Evolutionary conservation across 345 rosid genomes (phyloP), one percentile per base, ranked within the genome.

Genomic region (Rhodamnia argentea): DNA sequence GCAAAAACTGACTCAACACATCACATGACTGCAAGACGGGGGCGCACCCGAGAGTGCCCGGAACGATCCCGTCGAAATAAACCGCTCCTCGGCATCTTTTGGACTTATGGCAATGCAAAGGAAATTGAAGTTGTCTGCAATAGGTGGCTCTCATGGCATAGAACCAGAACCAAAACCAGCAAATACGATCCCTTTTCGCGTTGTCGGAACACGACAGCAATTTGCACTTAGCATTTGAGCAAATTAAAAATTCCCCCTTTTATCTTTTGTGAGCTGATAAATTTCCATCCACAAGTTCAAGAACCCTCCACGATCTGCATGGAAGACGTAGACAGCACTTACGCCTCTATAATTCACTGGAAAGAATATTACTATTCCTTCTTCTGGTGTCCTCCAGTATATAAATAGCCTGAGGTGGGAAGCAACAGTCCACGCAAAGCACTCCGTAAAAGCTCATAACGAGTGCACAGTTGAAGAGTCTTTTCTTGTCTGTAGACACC

Each of bases 261-360:
- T 55, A 55, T 55, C 58, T 55, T 70, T 32, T 70, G 24, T 32
- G 78, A 37, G 22, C 26, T 37, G 78, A 70, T 70, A 24, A 47
- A 60, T 70, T 85, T 74, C 55, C 75, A 26, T 87, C 92, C 91
- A 89, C 92, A 85, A 85, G 84, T 90, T 83, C 13, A 52, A 83
- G n/a, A 55, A 83, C 55, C 59, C 44, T 52, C 58, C 40, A 18
- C 90, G 27, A 60, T 83, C 74, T 40, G 47, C 85, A 83, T 42
- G 53, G 62, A 64, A 60, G 86, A 88, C 84, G 86, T 86, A 86
- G 87, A 87, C 88, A 87, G 83, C 86, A 86, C 88, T 88, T 40
- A 82, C 78, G 84, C 78, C 86, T 85, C 9, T 82, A 86, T 84
- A 85, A 82, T 89, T 90, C 78, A 70, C 16, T 16, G 29, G 40